These are phyloP conservation scores for Paradendryphiella salina DNA, from an alignment of 2,329 filamentous ascomycete species.

Conservation along the genomic window DNA sequence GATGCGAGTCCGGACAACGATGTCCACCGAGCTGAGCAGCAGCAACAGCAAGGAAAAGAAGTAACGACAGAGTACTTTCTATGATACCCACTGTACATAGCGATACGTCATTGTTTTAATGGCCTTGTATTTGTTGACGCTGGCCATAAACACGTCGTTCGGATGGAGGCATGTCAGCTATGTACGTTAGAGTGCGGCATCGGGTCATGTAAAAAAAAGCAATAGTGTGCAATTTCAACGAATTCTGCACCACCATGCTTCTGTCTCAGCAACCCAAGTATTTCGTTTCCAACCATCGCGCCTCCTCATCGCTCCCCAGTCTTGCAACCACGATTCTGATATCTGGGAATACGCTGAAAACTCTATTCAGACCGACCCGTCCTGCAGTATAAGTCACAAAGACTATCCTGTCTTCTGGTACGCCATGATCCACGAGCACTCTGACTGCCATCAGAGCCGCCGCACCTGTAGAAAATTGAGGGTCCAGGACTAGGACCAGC, in stretches of 20 bases:
- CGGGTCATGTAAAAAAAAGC: slow-evolving; percentile 4
- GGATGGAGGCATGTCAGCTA: slow-evolving; percentile 10
- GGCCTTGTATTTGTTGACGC: slow-evolving; percentile 21
- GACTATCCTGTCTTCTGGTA: slow-evolving; percentile 80
- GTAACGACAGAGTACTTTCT: slow-evolving; percentile 69
- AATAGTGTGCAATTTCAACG: background rate
- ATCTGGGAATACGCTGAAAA: slow-evolving; percentile 86
- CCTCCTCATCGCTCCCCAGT: slow-evolving; percentile 78
- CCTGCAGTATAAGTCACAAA: slow-evolving; percentile 93
- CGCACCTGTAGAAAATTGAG: slow-evolving; percentile 92
- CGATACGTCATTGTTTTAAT: slow-evolving; percentile 13
- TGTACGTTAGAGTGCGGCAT: slow-evolving; percentile 8
- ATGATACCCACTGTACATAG: slow-evolving; percentile 52
- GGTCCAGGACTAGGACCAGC: slow-evolving; percentile 83
- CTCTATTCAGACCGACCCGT: slow-evolving; percentile 76
- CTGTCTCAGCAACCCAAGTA: slow-evolving; percentile 80
- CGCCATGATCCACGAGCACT: slow-evolving; percentile 92
- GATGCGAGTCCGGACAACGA: slow-evolving; percentile 96
- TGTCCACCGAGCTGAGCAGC: slow-evolving; percentile 76
- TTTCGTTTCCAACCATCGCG: slow-evolving; percentile 84
- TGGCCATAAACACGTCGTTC: slow-evolving; percentile 16
- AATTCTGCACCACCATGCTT: background rate
- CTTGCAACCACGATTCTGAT: slow-evolving; percentile 85
- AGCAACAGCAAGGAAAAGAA: slow-evolving; percentile 74
- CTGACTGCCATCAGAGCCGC: slow-evolving; percentile 89